Evolutionary conservation across 805 yeast genomes (phyloP).

Genomic region (Candida rishiriensis): DNA sequence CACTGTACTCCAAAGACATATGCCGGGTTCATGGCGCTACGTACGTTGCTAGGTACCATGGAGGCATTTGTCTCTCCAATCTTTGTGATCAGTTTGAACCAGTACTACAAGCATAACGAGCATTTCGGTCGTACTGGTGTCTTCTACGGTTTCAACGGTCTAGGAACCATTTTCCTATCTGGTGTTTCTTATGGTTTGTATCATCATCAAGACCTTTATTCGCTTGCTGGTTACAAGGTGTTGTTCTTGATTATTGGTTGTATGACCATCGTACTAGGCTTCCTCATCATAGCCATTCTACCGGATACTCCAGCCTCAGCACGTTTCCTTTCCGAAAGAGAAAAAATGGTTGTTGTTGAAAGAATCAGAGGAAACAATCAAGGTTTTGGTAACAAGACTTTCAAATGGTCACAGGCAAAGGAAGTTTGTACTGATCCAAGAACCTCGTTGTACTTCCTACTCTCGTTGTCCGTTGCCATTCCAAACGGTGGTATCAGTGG

Average conservation of each 20-base stretch:
- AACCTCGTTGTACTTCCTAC: constrained; percentile 40
- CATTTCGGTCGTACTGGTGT: constrained; percentile 24
- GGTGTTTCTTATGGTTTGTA: constrained; percentile 52
- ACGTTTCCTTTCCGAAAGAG: constrained; percentile 35
- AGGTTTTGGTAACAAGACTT: constrained; percentile 24
- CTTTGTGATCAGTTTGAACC: constrained; percentile 32
- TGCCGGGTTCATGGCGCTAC: constrained; percentile 39
- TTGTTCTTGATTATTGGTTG: constrained; percentile 57
- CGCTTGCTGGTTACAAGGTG: constrained; percentile 55
- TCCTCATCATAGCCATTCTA: constrained; percentile 41
- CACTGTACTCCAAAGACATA: constrained; percentile 40
- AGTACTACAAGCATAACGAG: constrained; percentile 31
- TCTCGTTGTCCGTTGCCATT: constrained; percentile 20
- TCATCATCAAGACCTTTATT: constrained; percentile 34
- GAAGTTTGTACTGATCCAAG: constrained; percentile 27
- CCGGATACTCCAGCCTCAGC: constrained; percentile 52
- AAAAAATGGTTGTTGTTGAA: constrained; percentile 32
- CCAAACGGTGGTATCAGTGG: constrained; percentile 41
- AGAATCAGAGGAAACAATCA: constrained; percentile 15
- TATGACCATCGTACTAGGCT: constrained; percentile 49
- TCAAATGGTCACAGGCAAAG: constrained; percentile 25
- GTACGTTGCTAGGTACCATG: constrained; percentile 46
- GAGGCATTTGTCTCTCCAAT: constrained; percentile 33
- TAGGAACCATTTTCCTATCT: constrained; percentile 46
- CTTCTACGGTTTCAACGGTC: constrained; percentile 36